Evolutionary conservation across 208 protist genomes (phyloP), one percentile per base, ranked within the genome.

Genomic region (Acanthamoeba sp.): DNA sequence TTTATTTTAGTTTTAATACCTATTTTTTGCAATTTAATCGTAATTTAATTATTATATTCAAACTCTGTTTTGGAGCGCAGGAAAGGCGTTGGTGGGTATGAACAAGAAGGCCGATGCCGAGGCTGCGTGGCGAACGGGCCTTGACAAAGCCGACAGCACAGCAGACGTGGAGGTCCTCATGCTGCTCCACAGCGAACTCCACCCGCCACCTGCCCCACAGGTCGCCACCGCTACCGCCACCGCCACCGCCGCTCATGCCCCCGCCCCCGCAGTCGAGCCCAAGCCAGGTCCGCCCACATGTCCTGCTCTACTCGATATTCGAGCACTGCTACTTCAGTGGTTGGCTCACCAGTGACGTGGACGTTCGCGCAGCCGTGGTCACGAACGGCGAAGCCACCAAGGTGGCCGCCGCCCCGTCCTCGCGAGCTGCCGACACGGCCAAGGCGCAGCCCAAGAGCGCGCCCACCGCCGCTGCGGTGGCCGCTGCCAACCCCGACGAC

Each of bases 41-140:
- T n/a, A n/a, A n/a, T n/a, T n/a, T 50, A 50, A 50, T 18, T 50
- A 50, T 18, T 50, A 50, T n/a, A n/a, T n/a, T n/a, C n/a, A n/a
- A 50, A 50, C 18, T 16, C 12, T 1, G 45, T 50, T n/a, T n/a
- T n/a, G n/a, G n/a, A n/a, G n/a, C 50, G 36, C 27, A 90, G 84
- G 84, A 4, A 62, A 90, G 38, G 84, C 84, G 36, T n/a, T 90
- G 57, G 22, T 90, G 24, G 84, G 48, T 4, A 62, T 90, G 55
- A 66, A 66, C 84, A 90, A 90, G 29, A 57, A 50, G 0, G 50
- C 84, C 18, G 84, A 90, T 24, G 84, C 84, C 29, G 84, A 90
- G 84, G 27, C 42, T 40, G 52, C 84, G 10, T 90, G 84, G 84
- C 7, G 57, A 22, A 20, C 84, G 18, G 84, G 84, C 18, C 24